A percentile compares a stretch with the other conserved stretches of the same genome.
These are phyloP conservation scores for Fusarium nelsonii DNA, from an alignment of 2,329 filamentous ascomycete genomes.

Conservation along the genomic window DNA sequence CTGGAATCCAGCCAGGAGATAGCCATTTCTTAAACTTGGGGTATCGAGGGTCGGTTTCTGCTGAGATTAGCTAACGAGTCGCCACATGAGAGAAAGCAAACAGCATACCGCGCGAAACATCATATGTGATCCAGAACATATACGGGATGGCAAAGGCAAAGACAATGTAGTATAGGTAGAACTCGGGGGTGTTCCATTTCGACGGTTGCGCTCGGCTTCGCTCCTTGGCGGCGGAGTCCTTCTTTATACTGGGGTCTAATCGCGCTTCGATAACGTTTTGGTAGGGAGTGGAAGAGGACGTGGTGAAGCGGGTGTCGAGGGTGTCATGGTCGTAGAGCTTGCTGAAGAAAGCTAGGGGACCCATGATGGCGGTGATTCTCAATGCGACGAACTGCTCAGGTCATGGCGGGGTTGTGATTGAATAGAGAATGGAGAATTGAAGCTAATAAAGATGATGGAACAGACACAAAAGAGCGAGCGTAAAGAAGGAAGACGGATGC, in stretches of 20 bases:
- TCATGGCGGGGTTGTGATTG: constrained; percentile 35
- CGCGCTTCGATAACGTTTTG: constrained; percentile 67
- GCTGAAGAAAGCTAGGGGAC: constrained; percentile 58
- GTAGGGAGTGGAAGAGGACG: constrained; percentile 76
- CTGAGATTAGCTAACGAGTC: constrained; percentile 30
- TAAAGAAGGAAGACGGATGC: constrained; percentile 15
- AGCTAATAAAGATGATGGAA: background rate
- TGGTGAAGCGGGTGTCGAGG: constrained; percentile 73
- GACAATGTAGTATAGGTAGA: constrained; percentile 81
- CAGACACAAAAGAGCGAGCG: constrained; percentile 7
- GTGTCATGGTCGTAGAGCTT: constrained; percentile 74
- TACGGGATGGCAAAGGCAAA: constrained; percentile 76
- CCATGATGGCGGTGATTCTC: constrained; percentile 54
- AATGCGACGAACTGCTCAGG: constrained; percentile 34
- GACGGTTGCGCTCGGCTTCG: constrained; percentile 67
- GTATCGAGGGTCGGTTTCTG: constrained; percentile 86
- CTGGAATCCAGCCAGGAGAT: constrained; percentile 88
- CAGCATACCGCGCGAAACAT: constrained; percentile 82
- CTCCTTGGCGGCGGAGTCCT: constrained; percentile 53
- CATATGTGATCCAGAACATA: constrained; percentile 92
- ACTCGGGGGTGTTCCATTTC: constrained; percentile 89
- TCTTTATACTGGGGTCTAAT: constrained; percentile 55
- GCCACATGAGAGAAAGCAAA: background rate
- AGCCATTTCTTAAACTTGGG: constrained; percentile 77
- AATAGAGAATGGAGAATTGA: background rate